Base-by-base conservation (phyloP, 306 rosid genomes). In the Abrus precatorius region DNA sequence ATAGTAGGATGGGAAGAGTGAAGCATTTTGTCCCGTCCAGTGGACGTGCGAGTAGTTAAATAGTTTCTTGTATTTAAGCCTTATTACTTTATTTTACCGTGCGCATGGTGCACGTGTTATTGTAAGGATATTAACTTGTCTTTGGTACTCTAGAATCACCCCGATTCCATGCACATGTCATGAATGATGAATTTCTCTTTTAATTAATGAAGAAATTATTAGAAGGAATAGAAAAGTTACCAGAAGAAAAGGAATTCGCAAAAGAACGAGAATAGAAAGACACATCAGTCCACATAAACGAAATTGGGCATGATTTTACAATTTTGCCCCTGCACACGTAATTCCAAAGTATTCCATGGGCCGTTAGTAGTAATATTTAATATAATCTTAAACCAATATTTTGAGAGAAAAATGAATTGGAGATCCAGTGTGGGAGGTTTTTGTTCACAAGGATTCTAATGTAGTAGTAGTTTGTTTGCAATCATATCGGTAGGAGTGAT, bases 61-160 rank as follows among this genome's bases (percentile, higher is more conserved):
- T 43, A 72, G 67, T 54, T 62, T 62, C 72, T 66, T 77, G 79
- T 71, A 49, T 34, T 36, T n/a, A 63, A 38, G 65, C 76, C 66
- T 40, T 63, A 49, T 20, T 61, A 12, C 69, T 71, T 40, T 47
- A 27, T 73, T 65, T 27, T 65, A 38, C 43, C 14, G 12, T 65
- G 55, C 85, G 30, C 85, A 48, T 30, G 78, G 36, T 64, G 80
- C 72, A 71, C 77, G 7, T 63, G 74, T 56, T 55, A 27, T 62
- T 54, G 57, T 48, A 54, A 66, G 64, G 65, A 75, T 69, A 40
- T 33, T 11, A 48, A 9, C 40, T n/a, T 33, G 49, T 6, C 71
- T 40, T 45, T 34, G 45, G 73, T 49, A 68, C 62, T 49, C 47
- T 6, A 49, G 60, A 69, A 30, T 47, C 57, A 12, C 29, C 43